Evolutionary conservation across 345 rosid species (phyloP).

Genomic region (Camelina neglecta): DNA sequence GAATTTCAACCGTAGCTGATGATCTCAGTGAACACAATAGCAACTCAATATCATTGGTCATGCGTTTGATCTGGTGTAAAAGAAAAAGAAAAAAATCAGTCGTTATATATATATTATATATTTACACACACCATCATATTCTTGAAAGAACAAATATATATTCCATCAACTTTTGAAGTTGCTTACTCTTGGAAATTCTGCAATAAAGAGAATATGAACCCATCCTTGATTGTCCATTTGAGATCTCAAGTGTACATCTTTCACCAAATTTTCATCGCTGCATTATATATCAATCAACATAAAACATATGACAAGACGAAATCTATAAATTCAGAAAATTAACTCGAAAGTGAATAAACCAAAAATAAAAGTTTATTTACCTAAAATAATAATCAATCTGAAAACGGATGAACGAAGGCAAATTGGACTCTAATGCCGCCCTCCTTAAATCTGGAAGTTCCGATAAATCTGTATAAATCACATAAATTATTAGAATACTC

Average conservation of each 20-base stretch:
- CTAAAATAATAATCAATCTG: conserved; percentile 32
- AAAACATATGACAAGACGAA: not conserved
- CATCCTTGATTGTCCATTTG: conserved; percentile 33
- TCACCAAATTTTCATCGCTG: conserved; percentile 24
- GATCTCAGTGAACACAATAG: not conserved
- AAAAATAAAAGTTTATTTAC: not conserved
- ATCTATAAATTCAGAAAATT: not conserved
- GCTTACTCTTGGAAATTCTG: conserved; percentile 21
- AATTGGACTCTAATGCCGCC: not conserved
- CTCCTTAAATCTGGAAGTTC: not conserved
- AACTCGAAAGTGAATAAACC: not conserved
- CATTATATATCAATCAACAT: not conserved
- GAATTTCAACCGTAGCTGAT: conserved; percentile 17
- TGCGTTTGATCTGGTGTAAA: not conserved
- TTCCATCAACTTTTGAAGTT: not conserved
- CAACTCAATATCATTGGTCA: conserved; percentile 26
- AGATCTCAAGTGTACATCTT: conserved; percentile 1
- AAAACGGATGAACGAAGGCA: not conserved
- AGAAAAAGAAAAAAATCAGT: not conserved
- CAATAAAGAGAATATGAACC: conserved; percentile 6
- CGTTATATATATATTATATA: not conserved
- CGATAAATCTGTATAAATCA: not conserved
- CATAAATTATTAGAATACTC: not conserved
- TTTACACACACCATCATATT: not conserved
- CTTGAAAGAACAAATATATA: not conserved